phyloP scores from a whole-genome alignment of 192 early-diverging fungal genomes.

The Coemansia sp. region DNA sequence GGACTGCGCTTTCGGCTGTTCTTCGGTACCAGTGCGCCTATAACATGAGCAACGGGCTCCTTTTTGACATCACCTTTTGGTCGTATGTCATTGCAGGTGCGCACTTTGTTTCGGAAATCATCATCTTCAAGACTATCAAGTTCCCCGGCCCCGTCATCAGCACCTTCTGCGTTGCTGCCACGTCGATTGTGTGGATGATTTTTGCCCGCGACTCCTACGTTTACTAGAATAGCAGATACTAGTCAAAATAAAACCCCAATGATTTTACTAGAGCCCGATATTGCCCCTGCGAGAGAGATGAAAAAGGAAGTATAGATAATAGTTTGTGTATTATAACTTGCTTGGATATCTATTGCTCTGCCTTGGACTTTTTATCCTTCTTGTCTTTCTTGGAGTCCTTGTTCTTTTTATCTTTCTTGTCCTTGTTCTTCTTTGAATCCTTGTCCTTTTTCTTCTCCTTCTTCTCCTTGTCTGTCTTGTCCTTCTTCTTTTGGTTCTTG shows the following conservation, averaged over 20 bases:
- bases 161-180: slow-evolving; percentile 64
- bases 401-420: not conserved
- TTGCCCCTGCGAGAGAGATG: no score
- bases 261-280: no score
- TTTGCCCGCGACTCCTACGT: slow-evolving; percentile 42
- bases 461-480: slow-evolving; percentile 7
- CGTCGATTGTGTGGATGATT: slow-evolving; percentile 47
- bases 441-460: slow-evolving; percentile 3
- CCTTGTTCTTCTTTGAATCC: slow-evolving; percentile 1
- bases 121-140: slow-evolving; percentile 61
- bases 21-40: slow-evolving; percentile 84
- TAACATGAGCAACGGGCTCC: slow-evolving; percentile 63
- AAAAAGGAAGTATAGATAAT: no score
- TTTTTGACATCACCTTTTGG: slow-evolving; percentile 54
- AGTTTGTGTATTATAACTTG: no score
- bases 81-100: slow-evolving; percentile 68
- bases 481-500: no score
- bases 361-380: not conserved
- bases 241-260: no score
- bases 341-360: no score
- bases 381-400: not conserved
- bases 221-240: no score
- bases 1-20: slow-evolving; percentile 79
- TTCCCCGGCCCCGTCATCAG: slow-evolving; percentile 61
- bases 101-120: slow-evolving; percentile 66